These are phyloP conservation scores for Globisporangium polare DNA, from an alignment of 352 stramenopile genomes.

Conservation along the genomic window DNA sequence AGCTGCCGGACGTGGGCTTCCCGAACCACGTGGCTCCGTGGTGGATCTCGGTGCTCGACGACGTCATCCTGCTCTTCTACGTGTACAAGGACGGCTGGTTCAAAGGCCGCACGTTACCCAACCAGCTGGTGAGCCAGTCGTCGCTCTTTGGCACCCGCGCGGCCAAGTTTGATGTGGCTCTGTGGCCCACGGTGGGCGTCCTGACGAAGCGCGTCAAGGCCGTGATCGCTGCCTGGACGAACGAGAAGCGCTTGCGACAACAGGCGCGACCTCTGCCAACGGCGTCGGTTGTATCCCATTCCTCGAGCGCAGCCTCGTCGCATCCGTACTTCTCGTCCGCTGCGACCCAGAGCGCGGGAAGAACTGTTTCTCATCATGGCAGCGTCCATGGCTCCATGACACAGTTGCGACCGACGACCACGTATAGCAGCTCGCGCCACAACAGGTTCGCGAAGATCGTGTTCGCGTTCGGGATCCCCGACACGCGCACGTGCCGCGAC, in stretches of 20 bases:
- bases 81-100: slow-evolving; percentile 74
- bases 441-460: slow-evolving; percentile 78
- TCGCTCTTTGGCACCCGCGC: slow-evolving; percentile 61
- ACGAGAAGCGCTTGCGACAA: slow-evolving; percentile 17
- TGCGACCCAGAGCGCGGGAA: background rate
- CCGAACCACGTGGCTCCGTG: slow-evolving; percentile 44
- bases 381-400: background rate
- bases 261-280: background rate
- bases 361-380: background rate
- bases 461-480: slow-evolving; percentile 73
- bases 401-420: background rate
- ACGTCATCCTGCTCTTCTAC: slow-evolving; percentile 66
- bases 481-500: slow-evolving; percentile 54
- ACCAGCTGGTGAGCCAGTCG: slow-evolving; percentile 30
- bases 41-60: slow-evolving; percentile 78
- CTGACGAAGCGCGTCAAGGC: slow-evolving; percentile 56
- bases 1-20: slow-evolving; percentile 31
- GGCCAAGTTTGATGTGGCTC: slow-evolving; percentile 6
- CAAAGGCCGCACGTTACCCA: slow-evolving; percentile 35
- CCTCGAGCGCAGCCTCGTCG: background rate
- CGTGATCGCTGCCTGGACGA: slow-evolving; percentile 50
- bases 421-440: slow-evolving; percentile 27
- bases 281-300: background rate
- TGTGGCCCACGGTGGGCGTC: slow-evolving; percentile 46
- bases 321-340: background rate